Evolutionary conservation across 495 filamentous ascomycete species (phyloP).

Genomic region (Penicillium canescens): DNA sequence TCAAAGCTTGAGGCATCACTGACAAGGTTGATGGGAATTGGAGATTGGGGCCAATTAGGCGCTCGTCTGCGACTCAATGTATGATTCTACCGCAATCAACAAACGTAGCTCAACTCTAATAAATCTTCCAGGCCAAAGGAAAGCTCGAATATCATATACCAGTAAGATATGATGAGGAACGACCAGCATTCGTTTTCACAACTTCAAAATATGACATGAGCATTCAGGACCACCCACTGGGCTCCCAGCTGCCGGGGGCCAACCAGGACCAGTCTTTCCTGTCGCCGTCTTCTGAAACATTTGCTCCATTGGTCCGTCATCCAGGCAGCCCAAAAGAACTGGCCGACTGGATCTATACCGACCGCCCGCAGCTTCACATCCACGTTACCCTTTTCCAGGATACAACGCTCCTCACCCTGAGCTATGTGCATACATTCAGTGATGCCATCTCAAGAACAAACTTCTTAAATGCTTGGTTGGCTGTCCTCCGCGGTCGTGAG

Average conservation of each 20-base stretch:
- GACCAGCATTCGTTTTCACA: constrained; percentile 34
- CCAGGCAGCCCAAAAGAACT: constrained; percentile 21
- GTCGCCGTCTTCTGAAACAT: constrained; percentile 20
- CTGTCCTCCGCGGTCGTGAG: constrained; percentile 18
- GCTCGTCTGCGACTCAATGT: constrained; percentile 41
- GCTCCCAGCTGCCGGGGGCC: constrained; percentile 14
- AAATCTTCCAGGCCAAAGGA: constrained; percentile 15
- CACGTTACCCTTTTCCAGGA: constrained; percentile 48
- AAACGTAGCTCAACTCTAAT: not conserved
- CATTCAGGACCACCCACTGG: constrained; percentile 32
- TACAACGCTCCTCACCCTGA: constrained; percentile 45
- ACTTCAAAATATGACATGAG: constrained; percentile 24
- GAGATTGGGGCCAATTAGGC: constrained; percentile 47
- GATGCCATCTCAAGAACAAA: constrained; percentile 41
- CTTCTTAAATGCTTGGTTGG: constrained; percentile 22
- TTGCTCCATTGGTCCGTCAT: constrained; percentile 22
- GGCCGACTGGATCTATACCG: constrained; percentile 43
- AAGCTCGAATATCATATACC: constrained; percentile 48
- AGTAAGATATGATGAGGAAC: constrained; percentile 24
- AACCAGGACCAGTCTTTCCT: constrained; percentile 11
- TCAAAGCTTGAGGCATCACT: constrained; percentile 39
- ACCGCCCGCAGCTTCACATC: constrained; percentile 49
- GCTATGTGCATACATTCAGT: constrained; percentile 45
- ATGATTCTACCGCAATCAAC: not conserved
- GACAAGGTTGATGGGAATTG: constrained; percentile 31